phyloP scores from a whole-genome alignment of 2,329 filamentous ascomycete genomes.

The Aureobasidium sp. region DNA sequence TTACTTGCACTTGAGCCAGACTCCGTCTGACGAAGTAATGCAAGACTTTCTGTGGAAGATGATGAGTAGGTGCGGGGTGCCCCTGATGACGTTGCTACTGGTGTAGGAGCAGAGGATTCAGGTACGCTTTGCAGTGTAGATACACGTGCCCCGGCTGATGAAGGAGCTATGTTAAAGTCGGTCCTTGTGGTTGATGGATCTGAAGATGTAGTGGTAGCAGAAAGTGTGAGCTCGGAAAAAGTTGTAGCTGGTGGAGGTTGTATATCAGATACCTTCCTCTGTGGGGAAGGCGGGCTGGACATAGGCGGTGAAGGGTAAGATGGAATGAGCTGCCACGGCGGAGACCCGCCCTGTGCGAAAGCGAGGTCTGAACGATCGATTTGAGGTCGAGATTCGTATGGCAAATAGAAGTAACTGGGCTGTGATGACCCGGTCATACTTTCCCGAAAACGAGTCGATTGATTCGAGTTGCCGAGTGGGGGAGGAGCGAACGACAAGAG shows the following conservation, averaged over 20 bases:
- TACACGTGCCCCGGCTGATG: neutral
- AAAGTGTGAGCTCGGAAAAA: neutral
- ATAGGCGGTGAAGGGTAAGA: conserved; percentile 45
- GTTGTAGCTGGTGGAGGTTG: conserved; percentile 1
- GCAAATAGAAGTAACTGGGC: conserved; percentile 10
- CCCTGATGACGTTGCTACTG: neutral
- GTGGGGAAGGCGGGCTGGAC: conserved; percentile 43
- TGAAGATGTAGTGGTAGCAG: neutral
- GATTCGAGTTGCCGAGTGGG: conserved; percentile 5
- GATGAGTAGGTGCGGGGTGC: conserved; percentile 7
- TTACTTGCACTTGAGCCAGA: conserved; percentile 2
- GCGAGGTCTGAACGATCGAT: conserved; percentile 6
- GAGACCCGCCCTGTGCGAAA: conserved; percentile 4
- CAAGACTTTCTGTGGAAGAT: conserved; percentile 20
- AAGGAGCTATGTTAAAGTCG: neutral
- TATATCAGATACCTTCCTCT: conserved; percentile 18
- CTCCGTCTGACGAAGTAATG: conserved; percentile 14
- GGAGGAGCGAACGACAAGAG: conserved; percentile 9
- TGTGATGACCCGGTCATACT: conserved; percentile 11
- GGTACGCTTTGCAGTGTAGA: neutral
- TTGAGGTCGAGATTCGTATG: conserved; percentile 6
- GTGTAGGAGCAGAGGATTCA: neutral
- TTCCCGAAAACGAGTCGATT: conserved; percentile 5
- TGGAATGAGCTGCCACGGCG: conserved; percentile 11
- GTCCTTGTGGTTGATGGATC: neutral